Percentiles rank a stretch among this genome's conserved stretches.
These are phyloP conservation scores for Lagenidium giganteum DNA, from an alignment of 352 stramenopile genomes.

Conservation along the genomic window DNA sequence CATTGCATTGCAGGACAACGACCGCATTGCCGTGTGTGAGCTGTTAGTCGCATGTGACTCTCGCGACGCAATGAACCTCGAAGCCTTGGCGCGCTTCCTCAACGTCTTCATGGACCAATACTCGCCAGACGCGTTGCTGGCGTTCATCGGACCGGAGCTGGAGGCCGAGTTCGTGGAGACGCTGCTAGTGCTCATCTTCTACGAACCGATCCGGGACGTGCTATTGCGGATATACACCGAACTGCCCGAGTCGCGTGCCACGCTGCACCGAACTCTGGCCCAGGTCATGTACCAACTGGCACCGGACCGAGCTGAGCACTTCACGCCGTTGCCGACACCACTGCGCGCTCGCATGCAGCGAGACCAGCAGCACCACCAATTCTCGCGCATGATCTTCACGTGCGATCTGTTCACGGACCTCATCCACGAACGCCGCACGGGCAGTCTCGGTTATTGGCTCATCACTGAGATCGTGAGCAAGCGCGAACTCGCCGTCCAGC, in stretches of 20 bases:
- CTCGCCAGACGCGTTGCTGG: slow-evolving; percentile 28
- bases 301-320: slow-evolving; percentile 4
- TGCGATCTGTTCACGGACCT: slow-evolving; percentile 59
- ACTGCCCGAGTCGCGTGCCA: neutral
- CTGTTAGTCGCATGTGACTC: slow-evolving; percentile 28
- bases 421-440: slow-evolving; percentile 50
- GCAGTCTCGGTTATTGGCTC: slow-evolving; percentile 37
- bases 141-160: slow-evolving; percentile 29
- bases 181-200: slow-evolving; percentile 37
- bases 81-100: slow-evolving; percentile 40
- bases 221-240: slow-evolving; percentile 40
- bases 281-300: slow-evolving; percentile 37
- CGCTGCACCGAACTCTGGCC: slow-evolving; percentile 12
- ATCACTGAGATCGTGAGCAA: slow-evolving; percentile 22
- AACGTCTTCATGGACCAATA: slow-evolving; percentile 53
- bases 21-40: slow-evolving; percentile 14
- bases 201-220: slow-evolving; percentile 44
- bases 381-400: slow-evolving; percentile 54
- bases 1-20: slow-evolving; percentile 22
- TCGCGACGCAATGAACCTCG: slow-evolving; percentile 42
- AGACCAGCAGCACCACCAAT: slow-evolving; percentile 29
- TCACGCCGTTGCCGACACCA: slow-evolving; percentile 4
- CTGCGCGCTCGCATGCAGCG: slow-evolving; percentile 18
- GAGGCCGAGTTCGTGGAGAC: slow-evolving; percentile 37
- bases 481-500: slow-evolving; percentile 10